phyloP scores from a whole-genome alignment of 148 eudicot species.

The Nyssa sinensis region DNA sequence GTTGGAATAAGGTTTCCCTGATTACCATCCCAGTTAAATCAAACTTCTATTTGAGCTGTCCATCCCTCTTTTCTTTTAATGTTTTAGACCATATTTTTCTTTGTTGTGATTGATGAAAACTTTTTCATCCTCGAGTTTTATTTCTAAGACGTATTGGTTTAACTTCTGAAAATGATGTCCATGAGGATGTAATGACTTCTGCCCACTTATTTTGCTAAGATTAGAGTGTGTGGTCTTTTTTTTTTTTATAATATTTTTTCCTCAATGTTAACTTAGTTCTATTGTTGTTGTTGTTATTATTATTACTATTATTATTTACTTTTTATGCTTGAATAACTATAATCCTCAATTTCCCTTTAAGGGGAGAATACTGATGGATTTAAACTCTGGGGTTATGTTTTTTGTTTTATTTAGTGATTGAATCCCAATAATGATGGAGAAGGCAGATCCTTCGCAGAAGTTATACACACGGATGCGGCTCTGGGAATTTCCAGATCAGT shows the following conservation, averaged over 20 bases:
- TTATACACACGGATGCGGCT: slow-evolving; percentile 76
- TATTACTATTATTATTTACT: neutral
- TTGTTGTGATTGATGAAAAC: too few relatives aligned
- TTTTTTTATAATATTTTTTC: too few relatives aligned
- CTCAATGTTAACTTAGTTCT: neutral
- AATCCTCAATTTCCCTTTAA: neutral
- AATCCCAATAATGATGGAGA: slow-evolving; percentile 50
- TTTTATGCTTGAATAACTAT: neutral
- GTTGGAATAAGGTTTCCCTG: too few relatives aligned
- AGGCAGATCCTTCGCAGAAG: slow-evolving; percentile 54
- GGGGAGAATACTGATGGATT: neutral
- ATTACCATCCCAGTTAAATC: too few relatives aligned
- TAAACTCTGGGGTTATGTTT: slow-evolving; percentile 13
- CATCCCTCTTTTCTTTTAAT: too few relatives aligned
- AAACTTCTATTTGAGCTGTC: too few relatives aligned
- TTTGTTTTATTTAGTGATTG: slow-evolving; percentile 19
- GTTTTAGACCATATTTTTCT: too few relatives aligned
- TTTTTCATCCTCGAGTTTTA: too few relatives aligned
- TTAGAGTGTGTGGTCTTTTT: neutral
- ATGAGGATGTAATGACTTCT: neutral
- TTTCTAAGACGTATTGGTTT: too few relatives aligned
- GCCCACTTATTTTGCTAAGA: neutral
- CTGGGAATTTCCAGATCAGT: slow-evolving; percentile 88
- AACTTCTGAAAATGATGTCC: too few relatives aligned
- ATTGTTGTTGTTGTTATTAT: neutral